A percentile compares a stretch with the other conserved stretches of the same genome.
Conservation (phyloP, 345 rosid genomes). For the Gossypioides kirkii region DNA sequence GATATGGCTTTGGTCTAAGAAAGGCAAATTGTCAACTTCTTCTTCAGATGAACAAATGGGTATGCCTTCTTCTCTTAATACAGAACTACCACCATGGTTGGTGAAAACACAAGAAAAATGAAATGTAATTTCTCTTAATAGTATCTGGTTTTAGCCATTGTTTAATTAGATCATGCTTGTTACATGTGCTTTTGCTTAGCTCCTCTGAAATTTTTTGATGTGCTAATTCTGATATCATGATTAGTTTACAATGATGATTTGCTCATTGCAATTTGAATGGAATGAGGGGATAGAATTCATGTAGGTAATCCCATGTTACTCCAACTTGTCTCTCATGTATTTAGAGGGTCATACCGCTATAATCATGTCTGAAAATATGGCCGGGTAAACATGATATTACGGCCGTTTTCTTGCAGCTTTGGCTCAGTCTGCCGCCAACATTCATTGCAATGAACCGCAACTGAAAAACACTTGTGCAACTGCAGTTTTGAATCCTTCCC, state of each 20-base stretch:
- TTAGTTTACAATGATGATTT: conserved; percentile 10
- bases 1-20: conserved; percentile 90
- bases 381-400: not conserved
- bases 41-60: conserved; percentile 38
- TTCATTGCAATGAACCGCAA: too few species aligned
- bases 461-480: too few species aligned
- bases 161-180: conserved; percentile 15
- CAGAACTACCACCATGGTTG: conserved; percentile 71
- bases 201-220: conserved; percentile 11
- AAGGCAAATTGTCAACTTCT: conserved; percentile 47
- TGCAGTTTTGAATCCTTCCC: too few species aligned
- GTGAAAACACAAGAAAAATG: conserved; percentile 36
- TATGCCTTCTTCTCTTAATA: conserved; percentile 54
- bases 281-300: conserved; percentile 15
- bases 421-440: too few species aligned
- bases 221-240: conserved; percentile 15
- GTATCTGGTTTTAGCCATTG: conserved; percentile 9
- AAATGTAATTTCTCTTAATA: conserved; percentile 25
- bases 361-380: not conserved
- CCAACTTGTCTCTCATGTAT: not conserved
- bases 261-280: not conserved
- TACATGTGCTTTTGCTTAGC: conserved; percentile 8
- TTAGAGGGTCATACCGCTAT: not conserved
- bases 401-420: too few species aligned
- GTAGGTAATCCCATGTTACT: not conserved